Conservation (phyloP, 2,329 filamentous ascomycete genomes). For the Alternaria solani region DNA sequence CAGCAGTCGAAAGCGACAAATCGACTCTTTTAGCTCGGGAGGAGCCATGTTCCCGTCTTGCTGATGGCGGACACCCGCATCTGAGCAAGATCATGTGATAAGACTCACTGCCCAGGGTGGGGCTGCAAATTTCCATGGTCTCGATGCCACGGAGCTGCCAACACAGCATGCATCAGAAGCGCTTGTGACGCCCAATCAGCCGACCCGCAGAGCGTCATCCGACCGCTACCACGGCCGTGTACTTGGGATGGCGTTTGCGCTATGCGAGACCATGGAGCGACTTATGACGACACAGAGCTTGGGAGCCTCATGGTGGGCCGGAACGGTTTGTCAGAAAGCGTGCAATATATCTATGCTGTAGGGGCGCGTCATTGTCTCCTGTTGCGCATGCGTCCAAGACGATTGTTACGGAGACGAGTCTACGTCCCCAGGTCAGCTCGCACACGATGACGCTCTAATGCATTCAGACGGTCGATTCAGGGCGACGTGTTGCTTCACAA, state of each 20-base stretch:
- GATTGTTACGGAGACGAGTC: background rate
- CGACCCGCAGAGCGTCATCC: constrained; percentile 32
- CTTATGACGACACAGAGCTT: constrained; percentile 36
- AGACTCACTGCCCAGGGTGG: constrained; percentile 27
- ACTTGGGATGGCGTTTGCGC: constrained; percentile 34
- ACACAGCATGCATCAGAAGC: constrained; percentile 46
- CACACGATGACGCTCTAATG: constrained; percentile 13
- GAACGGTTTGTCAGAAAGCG: constrained; percentile 7
- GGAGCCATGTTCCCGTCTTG: background rate
- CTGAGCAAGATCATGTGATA: too few species aligned
- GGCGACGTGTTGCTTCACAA: constrained; percentile 22
- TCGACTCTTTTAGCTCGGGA: background rate
- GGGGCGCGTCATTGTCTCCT: background rate
- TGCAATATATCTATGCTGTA: constrained; percentile 3
- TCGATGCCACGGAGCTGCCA: constrained; percentile 43
- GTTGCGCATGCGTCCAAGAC: background rate
- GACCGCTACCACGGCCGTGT: constrained; percentile 39
- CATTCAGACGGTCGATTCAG: constrained; percentile 12
- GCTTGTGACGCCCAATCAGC: constrained; percentile 43
- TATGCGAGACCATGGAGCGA: constrained; percentile 16
- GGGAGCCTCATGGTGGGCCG: constrained; percentile 14
- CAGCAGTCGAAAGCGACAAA: background rate
- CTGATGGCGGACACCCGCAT: background rate
- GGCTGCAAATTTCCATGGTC: constrained; percentile 24
- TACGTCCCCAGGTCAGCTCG: background rate